These are phyloP conservation scores for Russula emetica DNA, from an alignment of 768 basidiomycete species.

Conservation along the genomic window DNA sequence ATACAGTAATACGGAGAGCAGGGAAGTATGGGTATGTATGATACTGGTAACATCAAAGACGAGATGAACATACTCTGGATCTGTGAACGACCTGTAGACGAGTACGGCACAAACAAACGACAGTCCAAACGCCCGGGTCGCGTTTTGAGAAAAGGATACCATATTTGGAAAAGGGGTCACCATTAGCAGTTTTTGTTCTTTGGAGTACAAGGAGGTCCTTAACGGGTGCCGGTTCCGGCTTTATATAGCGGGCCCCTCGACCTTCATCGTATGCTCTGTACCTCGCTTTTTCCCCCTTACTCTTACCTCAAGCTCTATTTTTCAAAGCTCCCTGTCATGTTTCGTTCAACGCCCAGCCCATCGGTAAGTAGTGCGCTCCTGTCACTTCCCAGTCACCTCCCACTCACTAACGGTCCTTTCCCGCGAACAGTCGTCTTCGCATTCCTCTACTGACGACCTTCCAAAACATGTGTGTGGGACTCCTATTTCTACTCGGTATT, in stretches of 20 bases:
- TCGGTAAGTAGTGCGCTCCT: not conserved
- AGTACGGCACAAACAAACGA: too few species aligned
- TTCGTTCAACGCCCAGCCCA: slow-evolving; percentile 5
- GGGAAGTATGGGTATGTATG: not conserved
- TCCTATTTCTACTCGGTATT: not conserved
- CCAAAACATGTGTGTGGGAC: slow-evolving; percentile 12
- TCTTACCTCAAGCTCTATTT: not conserved
- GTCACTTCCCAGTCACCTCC: not conserved
- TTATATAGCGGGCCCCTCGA: slow-evolving; percentile 9
- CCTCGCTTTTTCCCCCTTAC: not conserved
- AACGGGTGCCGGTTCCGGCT: not conserved
- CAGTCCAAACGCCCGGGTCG: not conserved
- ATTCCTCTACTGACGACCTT: slow-evolving; percentile 17
- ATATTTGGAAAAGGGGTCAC: slow-evolving; percentile 1
- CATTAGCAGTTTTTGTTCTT: not conserved
- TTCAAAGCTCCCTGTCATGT: slow-evolving; percentile 6
- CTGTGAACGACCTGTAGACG: too few species aligned
- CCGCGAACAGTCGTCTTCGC: slow-evolving; percentile 12
- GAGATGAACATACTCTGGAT: too few species aligned
- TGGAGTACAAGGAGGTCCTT: slow-evolving; percentile 21
- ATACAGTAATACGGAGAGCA: not conserved
- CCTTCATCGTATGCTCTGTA: not conserved
- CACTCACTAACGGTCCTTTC: not conserved
- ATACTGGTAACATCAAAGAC: too few species aligned
- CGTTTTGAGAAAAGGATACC: not conserved